phyloP scores from a whole-genome alignment of 805 yeast genomes.

The Zygotorulaspora danielsina region DNA sequence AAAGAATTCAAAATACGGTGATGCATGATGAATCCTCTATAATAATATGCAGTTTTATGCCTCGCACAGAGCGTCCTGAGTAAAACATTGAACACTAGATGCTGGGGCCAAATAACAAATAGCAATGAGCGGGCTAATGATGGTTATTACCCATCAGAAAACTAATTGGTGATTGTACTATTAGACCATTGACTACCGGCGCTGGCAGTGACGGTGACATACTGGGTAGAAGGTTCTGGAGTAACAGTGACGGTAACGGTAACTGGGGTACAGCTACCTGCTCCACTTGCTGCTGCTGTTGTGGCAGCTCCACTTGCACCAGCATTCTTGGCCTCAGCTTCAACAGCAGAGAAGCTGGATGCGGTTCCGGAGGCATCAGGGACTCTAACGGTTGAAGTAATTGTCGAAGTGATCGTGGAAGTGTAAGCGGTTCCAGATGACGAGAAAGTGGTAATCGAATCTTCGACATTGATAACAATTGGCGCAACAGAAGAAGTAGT shows the following conservation, averaged over 20 bases:
- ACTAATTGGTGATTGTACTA: conserved; percentile 4
- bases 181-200: conserved; percentile 8
- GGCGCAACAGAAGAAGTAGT: conserved; percentile 15
- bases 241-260: conserved; percentile 23
- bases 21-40: not conserved
- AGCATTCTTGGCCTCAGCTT: not conserved
- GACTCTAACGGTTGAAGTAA: conserved; percentile 18
- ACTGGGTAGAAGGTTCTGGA: conserved; percentile 17
- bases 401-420: conserved; percentile 26
- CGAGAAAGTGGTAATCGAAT: conserved; percentile 16
- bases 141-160: not conserved
- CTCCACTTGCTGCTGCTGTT: conserved; percentile 7
- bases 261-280: conserved; percentile 14
- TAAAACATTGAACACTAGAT: no score
- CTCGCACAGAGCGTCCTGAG: not conserved
- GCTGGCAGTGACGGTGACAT: conserved; percentile 17
- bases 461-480: conserved; percentile 14
- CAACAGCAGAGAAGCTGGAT: no score
- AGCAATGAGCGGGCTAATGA: not conserved
- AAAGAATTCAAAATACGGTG: not conserved
- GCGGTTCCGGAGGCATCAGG: not conserved
- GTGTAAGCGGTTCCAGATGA: conserved; percentile 14
- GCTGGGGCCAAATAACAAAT: not conserved
- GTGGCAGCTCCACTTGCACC: conserved; percentile 7
- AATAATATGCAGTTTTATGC: not conserved